Conservation (phyloP, 805 yeast species). For the Candida endomychidarum region DNA sequence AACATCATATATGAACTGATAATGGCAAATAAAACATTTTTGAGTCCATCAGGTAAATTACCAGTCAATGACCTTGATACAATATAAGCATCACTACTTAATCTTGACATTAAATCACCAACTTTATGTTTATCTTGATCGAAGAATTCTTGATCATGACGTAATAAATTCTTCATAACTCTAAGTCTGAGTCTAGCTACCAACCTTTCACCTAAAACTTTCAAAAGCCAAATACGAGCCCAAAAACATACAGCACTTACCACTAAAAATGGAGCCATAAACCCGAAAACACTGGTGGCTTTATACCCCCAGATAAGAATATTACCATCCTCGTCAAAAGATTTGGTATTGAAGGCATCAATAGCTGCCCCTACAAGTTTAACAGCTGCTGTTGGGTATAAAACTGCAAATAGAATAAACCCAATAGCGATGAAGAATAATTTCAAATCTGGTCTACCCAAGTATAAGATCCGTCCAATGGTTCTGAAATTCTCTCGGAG, state of each 20-base stretch:
- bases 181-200: conserved; percentile 43
- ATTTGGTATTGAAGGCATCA: conserved; percentile 39
- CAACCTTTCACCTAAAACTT: conserved; percentile 42
- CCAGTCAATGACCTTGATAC: conserved; percentile 44
- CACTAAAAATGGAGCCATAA: conserved; percentile 46
- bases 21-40: conserved; percentile 42
- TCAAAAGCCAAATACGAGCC: conserved; percentile 46
- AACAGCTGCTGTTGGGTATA: conserved; percentile 45
- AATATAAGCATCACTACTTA: conserved; percentile 47
- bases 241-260: conserved; percentile 45
- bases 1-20: conserved; percentile 47
- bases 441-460: conserved; percentile 41
- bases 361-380: conserved; percentile 44
- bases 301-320: conserved; percentile 46
- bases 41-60: conserved; percentile 46
- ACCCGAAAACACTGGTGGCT: conserved; percentile 38
- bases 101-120: conserved; percentile 45
- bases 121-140: conserved; percentile 46
- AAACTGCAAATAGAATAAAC: conserved; percentile 43
- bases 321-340: conserved; percentile 38
- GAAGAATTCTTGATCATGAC: conserved; percentile 43
- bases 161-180: conserved; percentile 41
- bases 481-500: conserved; percentile 36
- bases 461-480: conserved; percentile 34
- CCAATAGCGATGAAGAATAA: conserved; percentile 40